Conservation (phyloP, 2,329 filamentous ascomycete genomes). For the Podosphaera leucotricha region DNA sequence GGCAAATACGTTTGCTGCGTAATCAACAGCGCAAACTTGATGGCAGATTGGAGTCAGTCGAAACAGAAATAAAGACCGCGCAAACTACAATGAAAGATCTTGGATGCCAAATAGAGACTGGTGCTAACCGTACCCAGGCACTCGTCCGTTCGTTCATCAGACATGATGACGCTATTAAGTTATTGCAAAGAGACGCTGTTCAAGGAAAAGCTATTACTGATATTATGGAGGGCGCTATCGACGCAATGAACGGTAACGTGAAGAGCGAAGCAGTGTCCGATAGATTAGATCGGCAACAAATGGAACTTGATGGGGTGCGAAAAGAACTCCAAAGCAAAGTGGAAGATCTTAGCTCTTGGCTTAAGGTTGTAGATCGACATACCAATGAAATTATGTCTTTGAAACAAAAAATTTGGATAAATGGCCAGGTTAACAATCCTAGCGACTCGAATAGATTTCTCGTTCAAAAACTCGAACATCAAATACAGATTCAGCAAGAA, state of each 20-base stretch:
- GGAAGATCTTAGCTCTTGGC: not conserved
- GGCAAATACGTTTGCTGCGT: not conserved
- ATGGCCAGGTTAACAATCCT: not conserved
- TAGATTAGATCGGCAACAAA: not conserved
- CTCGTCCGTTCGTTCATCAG: not conserved
- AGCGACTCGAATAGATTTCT: not conserved
- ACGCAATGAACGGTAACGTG: not conserved
- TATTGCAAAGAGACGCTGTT: not conserved
- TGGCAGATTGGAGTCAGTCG: not conserved
- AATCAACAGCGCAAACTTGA: not conserved
- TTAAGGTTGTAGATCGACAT: not conserved
- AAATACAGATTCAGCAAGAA: conserved; percentile 1
- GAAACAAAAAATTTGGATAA: not conserved
- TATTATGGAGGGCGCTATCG: conserved; percentile 1
- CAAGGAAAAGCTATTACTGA: conserved; percentile 1
- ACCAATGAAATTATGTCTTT: not conserved
- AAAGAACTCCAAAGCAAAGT: not conserved
- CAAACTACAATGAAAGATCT: not conserved
- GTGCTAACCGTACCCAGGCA: not conserved
- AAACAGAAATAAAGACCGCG: not conserved
- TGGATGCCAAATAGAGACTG: not conserved
- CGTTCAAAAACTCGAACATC: not conserved
- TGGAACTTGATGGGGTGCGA: not conserved
- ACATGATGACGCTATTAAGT: conserved; percentile 1
- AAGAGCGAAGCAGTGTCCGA: not conserved